These are phyloP conservation scores for Gloeopeniophorella convolvens DNA, from an alignment of 768 basidiomycete species.

Conservation along the genomic window DNA sequence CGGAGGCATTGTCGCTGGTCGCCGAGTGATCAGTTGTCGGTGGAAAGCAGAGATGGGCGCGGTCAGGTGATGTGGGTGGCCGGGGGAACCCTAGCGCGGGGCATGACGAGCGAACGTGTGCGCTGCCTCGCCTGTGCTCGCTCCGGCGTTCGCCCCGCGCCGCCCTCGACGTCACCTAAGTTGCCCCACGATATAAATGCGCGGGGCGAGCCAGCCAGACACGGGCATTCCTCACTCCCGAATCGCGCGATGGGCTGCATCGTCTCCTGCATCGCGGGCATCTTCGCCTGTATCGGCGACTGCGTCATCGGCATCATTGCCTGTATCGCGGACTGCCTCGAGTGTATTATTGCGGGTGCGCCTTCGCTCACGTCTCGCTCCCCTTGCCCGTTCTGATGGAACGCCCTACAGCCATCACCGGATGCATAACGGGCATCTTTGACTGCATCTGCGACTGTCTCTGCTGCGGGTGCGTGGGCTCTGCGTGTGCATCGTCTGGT, in stretches of 20 bases:
- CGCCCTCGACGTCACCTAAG: background rate
- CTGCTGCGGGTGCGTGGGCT: conserved; percentile 35
- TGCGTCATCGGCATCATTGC: conserved; percentile 35
- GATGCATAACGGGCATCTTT: conserved; percentile 33
- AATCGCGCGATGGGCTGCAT: conserved; percentile 16
- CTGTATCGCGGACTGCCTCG: conserved; percentile 37
- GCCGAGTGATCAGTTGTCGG: background rate
- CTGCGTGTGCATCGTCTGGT: background rate
- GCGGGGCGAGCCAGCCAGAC: background rate
- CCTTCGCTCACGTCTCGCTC: background rate
- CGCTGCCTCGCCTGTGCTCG: no score
- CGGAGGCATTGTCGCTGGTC: conserved; percentile 10
- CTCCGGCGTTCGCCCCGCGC: background rate
- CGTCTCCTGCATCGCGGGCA: conserved; percentile 14
- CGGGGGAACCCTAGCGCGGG: no score
- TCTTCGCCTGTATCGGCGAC: conserved; percentile 38
- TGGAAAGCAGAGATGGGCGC: background rate
- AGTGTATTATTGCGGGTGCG: conserved; percentile 41
- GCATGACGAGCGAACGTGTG: no score
- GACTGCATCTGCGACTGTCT: conserved; percentile 40
- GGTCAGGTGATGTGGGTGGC: no score
- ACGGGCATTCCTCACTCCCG: no score
- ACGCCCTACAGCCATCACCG: conserved; percentile 33
- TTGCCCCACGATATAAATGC: background rate
- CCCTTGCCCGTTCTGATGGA: background rate